These are phyloP conservation scores for Candida patagonica DNA, from an alignment of 805 yeast genomes.

Conservation along the genomic window DNA sequence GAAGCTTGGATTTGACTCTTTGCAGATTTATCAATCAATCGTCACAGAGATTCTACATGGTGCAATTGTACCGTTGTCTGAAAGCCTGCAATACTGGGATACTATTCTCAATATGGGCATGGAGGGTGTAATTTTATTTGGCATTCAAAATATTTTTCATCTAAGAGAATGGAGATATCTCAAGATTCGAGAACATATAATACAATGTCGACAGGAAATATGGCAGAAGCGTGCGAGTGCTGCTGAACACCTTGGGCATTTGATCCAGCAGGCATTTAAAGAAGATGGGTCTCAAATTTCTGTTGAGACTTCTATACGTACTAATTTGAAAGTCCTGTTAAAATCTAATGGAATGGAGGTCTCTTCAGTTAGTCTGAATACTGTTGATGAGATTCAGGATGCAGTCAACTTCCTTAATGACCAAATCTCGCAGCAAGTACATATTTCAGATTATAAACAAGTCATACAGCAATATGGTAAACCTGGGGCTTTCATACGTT, in stretches of 20 bases:
- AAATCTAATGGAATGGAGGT: background rate
- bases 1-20: background rate
- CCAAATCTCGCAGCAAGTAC: background rate
- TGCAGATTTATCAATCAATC: background rate
- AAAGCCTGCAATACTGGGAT: constrained; percentile 3
- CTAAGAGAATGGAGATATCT: constrained; percentile 1
- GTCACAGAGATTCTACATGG: background rate
- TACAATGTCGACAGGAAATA: background rate
- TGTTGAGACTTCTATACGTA: background rate
- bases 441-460: background rate
- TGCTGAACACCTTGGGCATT: background rate
- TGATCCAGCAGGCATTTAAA: constrained; percentile 1
- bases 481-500: constrained; percentile 31
- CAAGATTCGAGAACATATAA: background rate
- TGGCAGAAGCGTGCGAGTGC: background rate
- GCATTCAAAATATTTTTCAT: background rate
- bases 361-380: background rate
- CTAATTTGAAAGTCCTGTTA: background rate
- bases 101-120: background rate
- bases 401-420: background rate
- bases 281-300: background rate
- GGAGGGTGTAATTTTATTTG: background rate
- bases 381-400: background rate
- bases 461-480: constrained; percentile 5
- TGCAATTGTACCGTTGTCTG: constrained; percentile 1